Percentiles rank a stretch among this genome's conserved stretches.
Conservation (phyloP, 2,329 filamentous ascomycete genomes). For the Colletotrichum caudatum region DNA sequence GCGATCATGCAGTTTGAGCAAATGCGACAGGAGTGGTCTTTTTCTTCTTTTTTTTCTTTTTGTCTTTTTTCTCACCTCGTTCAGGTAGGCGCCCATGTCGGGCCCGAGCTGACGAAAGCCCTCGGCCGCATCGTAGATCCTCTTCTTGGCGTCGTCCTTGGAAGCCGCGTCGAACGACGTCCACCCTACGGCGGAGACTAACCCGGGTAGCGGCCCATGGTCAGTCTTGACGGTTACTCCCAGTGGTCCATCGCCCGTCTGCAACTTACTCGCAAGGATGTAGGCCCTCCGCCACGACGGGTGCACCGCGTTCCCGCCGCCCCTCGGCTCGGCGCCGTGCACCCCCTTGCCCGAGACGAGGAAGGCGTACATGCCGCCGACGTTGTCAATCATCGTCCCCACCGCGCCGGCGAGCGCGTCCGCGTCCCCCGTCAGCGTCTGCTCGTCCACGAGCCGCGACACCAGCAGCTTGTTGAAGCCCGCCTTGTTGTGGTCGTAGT, state of each 20-base stretch:
- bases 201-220: slow-evolving; percentile 19
- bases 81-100: slow-evolving; percentile 37
- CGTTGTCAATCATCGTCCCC: slow-evolving; percentile 49
- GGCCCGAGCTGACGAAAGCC: slow-evolving; percentile 48
- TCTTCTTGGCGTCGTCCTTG: slow-evolving; percentile 44
- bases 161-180: slow-evolving; percentile 51
- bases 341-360: slow-evolving; percentile 60
- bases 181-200: slow-evolving; percentile 48
- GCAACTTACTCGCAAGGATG: slow-evolving; percentile 53
- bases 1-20: too few relatives aligned
- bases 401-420: slow-evolving; percentile 54
- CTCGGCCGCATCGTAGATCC: slow-evolving; percentile 48
- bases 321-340: slow-evolving; percentile 56
- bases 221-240: not conserved
- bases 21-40: too few relatives aligned
- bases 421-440: slow-evolving; percentile 51
- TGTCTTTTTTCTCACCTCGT: slow-evolving; percentile 23
- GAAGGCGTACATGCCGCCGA: slow-evolving; percentile 49
- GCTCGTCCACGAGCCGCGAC: slow-evolving; percentile 58
- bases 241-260: too few relatives aligned
- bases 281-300: slow-evolving; percentile 61
- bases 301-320: slow-evolving; percentile 61
- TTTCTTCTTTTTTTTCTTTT: too few relatives aligned
- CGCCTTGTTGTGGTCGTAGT: slow-evolving; percentile 52
- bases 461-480: slow-evolving; percentile 54